phyloP scores from a whole-genome alignment of 352 stramenopile species.

The Stephanocyclus meneghinianus region DNA sequence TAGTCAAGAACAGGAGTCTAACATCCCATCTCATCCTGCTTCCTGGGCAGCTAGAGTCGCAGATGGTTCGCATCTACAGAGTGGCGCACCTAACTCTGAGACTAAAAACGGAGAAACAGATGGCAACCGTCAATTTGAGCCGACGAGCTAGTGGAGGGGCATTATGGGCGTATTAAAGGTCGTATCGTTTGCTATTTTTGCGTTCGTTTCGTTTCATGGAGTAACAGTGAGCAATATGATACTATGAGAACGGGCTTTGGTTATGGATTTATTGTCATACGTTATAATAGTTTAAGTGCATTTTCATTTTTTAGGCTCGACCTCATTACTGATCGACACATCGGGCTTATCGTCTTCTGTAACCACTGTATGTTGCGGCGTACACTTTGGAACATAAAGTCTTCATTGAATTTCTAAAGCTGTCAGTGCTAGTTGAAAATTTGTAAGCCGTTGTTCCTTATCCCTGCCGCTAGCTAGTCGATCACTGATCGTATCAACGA shows the following conservation, averaged over 20 bases:
- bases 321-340: background rate
- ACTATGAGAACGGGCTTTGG: no score
- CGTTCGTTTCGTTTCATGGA: background rate
- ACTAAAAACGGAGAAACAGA: background rate
- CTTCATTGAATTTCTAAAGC: conserved; percentile 7
- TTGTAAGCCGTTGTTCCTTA: conserved; percentile 19
- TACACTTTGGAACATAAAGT: background rate
- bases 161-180: no score
- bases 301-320: no score
- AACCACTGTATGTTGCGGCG: background rate
- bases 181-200: no score
- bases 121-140: background rate
- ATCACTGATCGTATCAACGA: conserved; percentile 14
- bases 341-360: background rate
- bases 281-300: no score
- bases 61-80: background rate
- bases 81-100: background rate
- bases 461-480: conserved; percentile 9
- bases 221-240: no score
- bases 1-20: background rate
- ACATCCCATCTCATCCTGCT: background rate
- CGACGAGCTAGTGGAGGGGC: no score
- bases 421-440: conserved; percentile 10
- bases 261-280: no score
- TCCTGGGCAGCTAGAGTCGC: conserved; percentile 7